These are phyloP conservation scores for Russula earlei DNA, from an alignment of 768 basidiomycete species.

Conservation along the genomic window DNA sequence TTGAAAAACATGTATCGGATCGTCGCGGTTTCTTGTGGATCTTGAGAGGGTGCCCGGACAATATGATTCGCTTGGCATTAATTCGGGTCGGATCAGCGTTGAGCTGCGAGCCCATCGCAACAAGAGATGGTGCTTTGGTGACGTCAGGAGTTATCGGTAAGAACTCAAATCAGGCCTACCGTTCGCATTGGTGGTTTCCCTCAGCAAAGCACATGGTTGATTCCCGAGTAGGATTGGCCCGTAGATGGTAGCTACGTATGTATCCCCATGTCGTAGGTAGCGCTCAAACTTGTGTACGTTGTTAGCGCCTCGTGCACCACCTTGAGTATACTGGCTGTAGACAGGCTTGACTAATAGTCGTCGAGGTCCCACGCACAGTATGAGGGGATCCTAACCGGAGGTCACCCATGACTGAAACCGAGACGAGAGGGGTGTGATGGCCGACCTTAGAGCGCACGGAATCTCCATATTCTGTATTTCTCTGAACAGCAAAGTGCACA, in stretches of 20 bases:
- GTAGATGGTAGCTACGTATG: conserved; percentile 79
- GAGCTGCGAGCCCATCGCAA: conserved; percentile 83
- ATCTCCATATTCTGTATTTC: conserved; percentile 89
- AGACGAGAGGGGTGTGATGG: not conserved
- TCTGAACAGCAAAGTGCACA: conserved; percentile 83
- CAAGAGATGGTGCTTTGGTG: conserved; percentile 61
- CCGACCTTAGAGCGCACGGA: conserved; percentile 85
- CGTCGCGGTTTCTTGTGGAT: conserved; percentile 94
- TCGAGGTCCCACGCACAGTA: conserved; percentile 84
- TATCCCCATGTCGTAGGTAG: conserved; percentile 74
- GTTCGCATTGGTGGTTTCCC: conserved; percentile 57
- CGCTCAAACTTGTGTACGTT: conserved; percentile 97
- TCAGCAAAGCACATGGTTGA: conserved; percentile 67
- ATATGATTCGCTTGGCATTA: conserved; percentile 85
- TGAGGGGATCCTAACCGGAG: conserved; percentile 61
- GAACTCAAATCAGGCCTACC: conserved; percentile 33
- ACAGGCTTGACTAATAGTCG: conserved; percentile 77
- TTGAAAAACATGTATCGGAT: conserved; percentile 99
- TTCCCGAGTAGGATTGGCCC: conserved; percentile 85
- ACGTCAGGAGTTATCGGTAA: conserved; percentile 8
- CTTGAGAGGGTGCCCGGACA: conserved; percentile 95
- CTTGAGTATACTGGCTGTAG: conserved; percentile 86
- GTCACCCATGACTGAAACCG: not conserved
- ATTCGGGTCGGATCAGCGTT: conserved; percentile 86
- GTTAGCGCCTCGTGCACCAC: conserved; percentile 86